Evolutionary conservation across 768 basidiomycete genomes (phyloP).

Genomic region (Daedaleopsis nitida): DNA sequence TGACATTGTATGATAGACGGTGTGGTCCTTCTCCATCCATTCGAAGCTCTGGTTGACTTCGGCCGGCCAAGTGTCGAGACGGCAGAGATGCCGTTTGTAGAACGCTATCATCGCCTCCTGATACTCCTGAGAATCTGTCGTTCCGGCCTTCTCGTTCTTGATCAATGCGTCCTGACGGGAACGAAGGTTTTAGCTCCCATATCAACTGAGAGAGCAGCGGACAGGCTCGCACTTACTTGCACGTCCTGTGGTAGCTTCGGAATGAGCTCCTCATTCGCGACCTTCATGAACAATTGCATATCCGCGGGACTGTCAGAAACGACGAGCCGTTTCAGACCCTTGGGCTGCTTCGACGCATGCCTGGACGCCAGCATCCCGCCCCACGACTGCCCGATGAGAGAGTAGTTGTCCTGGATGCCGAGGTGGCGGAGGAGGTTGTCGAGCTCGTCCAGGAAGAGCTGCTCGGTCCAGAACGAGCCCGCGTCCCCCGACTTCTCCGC

Average conservation of each 20-base stretch:
- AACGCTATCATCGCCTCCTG: conserved; percentile 43
- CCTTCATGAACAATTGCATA: conserved; percentile 36
- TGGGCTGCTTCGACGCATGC: conserved; percentile 43
- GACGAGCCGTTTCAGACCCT: conserved; percentile 36
- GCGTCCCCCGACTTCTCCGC: conserved; percentile 33
- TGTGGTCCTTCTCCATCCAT: conserved; percentile 44
- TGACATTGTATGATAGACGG: conserved; percentile 51
- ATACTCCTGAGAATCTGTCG: conserved; percentile 47
- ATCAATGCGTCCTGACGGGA: conserved; percentile 18
- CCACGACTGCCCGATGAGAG: conserved; percentile 59
- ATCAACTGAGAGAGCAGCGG: neutral
- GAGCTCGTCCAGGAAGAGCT: conserved; percentile 57
- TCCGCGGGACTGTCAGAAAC: conserved; percentile 31
- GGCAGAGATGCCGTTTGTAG: conserved; percentile 46
- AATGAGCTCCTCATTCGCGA: conserved; percentile 33
- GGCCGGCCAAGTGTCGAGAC: conserved; percentile 46
- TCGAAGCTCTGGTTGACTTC: conserved; percentile 37
- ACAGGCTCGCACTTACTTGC: conserved; percentile 32
- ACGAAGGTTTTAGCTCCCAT: neutral
- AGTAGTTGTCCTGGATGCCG: conserved; percentile 41
- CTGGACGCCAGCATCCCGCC: conserved; percentile 53
- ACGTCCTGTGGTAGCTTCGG: conserved; percentile 36
- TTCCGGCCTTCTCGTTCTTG: conserved; percentile 48
- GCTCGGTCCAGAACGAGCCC: conserved; percentile 43
- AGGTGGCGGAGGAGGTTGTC: conserved; percentile 48